These are phyloP conservation scores for Eudorina sp. DNA, from an alignment of 139 green algal species.

Conservation along the genomic window DNA sequence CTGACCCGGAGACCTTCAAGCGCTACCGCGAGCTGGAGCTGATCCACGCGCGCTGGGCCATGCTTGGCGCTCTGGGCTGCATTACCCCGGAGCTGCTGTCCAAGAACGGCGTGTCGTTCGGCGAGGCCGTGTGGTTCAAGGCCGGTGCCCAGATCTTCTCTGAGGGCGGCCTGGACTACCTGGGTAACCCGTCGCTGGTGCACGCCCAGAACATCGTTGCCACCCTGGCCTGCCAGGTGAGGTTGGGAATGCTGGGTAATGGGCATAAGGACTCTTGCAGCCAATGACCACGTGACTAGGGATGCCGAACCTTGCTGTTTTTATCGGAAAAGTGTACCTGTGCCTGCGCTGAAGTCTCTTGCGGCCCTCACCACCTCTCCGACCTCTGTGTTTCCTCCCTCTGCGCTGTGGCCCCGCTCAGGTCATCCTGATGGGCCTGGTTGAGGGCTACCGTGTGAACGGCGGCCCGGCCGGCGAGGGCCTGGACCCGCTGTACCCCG, in stretches of 20 bases:
- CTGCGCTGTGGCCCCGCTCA: conserved; percentile 31
- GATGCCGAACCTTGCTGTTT: too few species aligned
- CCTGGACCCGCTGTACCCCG: conserved; percentile 92
- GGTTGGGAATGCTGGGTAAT: neutral
- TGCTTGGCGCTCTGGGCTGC: conserved; percentile 92
- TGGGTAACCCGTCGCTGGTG: conserved; percentile 94
- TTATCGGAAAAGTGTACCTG: too few species aligned
- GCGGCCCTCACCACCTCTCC: too few species aligned
- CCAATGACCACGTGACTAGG: too few species aligned
- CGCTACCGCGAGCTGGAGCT: conserved; percentile 87
- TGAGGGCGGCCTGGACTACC: conserved; percentile 92
- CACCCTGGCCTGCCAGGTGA: conserved; percentile 89
- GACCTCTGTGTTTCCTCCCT: neutral
- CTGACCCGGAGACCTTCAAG: conserved; percentile 85
- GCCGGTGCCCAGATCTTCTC: conserved; percentile 94
- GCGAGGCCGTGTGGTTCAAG: conserved; percentile 97
- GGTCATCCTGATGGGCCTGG: conserved; percentile 87
- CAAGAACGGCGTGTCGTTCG: conserved; percentile 70
- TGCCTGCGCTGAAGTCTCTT: too few species aligned
- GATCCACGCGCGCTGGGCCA: conserved; percentile 96
- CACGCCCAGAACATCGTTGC: conserved; percentile 97
- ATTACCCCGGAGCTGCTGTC: conserved; percentile 73
- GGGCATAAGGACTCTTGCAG: too few species aligned
- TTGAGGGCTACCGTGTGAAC: conserved; percentile 90
- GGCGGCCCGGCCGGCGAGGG: conserved; percentile 80